Percentiles rank a stretch among this genome's conserved stretches.
Evolutionary conservation across 2,329 filamentous ascomycete species (phyloP).

Genomic region (Clonostachys rhizophaga): DNA sequence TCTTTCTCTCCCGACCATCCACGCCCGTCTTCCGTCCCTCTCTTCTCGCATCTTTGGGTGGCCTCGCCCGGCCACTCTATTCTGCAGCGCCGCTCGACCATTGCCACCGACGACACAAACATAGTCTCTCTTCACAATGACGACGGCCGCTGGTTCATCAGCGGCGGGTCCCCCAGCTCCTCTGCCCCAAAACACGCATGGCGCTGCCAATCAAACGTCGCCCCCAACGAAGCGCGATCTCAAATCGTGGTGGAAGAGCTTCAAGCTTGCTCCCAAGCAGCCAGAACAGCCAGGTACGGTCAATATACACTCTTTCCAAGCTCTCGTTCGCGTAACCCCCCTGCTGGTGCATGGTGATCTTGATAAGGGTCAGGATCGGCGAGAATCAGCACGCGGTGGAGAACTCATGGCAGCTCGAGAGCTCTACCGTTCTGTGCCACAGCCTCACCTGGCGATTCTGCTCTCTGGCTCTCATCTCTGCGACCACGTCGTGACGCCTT

Average conservation of each 20-base stretch:
- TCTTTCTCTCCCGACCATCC: not conserved
- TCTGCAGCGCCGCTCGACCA: not conserved
- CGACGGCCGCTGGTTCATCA: slow-evolving; percentile 21
- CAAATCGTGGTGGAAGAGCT: slow-evolving; percentile 96
- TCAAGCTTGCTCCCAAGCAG: slow-evolving; percentile 65
- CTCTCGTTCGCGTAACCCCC: too few species aligned
- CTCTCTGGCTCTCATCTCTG: not conserved
- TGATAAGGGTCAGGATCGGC: too few species aligned
- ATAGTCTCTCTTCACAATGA: slow-evolving; percentile 15
- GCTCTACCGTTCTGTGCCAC: too few species aligned
- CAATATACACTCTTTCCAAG: too few species aligned
- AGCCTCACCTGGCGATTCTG: too few species aligned
- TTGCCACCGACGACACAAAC: not conserved
- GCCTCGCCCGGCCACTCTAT: too few species aligned
- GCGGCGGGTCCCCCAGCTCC: slow-evolving; percentile 23
- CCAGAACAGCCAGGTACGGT: slow-evolving; percentile 49
- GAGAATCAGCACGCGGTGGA: too few species aligned
- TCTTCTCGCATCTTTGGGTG: too few species aligned
- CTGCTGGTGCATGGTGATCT: too few species aligned
- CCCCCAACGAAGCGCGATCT: slow-evolving; percentile 83
- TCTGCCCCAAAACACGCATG: slow-evolving; percentile 13
- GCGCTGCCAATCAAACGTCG: slow-evolving; percentile 46
- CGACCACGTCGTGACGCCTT: not conserved
- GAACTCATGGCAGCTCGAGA: too few species aligned
- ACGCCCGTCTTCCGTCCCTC: not conserved